phyloP scores from a whole-genome alignment of 257 asterid genomes.

The Solanum commersonii region DNA sequence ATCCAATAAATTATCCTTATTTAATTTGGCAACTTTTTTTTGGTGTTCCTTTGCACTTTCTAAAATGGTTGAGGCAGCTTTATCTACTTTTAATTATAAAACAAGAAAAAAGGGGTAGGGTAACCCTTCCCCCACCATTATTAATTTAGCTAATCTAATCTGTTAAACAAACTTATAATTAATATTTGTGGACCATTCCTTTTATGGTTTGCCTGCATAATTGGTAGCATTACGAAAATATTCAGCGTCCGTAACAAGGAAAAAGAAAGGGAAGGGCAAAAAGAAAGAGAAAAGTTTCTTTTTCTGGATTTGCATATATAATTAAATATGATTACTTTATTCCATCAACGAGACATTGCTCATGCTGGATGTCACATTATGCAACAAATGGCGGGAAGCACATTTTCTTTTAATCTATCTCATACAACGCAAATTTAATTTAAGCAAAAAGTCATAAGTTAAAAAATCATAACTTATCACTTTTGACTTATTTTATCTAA shows the following conservation, averaged over 20 bases:
- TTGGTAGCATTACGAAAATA: background rate
- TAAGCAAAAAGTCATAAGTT: too few species aligned
- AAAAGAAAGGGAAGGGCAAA: background rate
- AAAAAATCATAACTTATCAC: too few species aligned
- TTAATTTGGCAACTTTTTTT: background rate
- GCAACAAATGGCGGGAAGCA: background rate
- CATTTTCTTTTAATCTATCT: too few species aligned
- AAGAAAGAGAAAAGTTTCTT: background rate
- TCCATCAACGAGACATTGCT: background rate
- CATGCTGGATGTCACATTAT: background rate
- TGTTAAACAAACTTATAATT: background rate
- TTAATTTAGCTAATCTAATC: constrained; percentile 2
- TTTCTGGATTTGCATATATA: background rate
- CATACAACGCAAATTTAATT: too few species aligned
- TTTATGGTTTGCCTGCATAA: background rate
- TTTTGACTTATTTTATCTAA: background rate
- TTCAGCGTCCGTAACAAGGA: background rate
- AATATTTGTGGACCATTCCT: constrained; percentile 3
- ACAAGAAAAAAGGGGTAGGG: background rate
- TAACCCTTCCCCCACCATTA: background rate
- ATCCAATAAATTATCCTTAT: background rate
- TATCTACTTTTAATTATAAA: constrained; percentile 3
- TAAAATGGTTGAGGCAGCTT: constrained; percentile 3
- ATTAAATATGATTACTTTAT: background rate
- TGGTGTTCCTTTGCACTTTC: background rate